Evolutionary conservation across 1,139 yeast genomes (phyloP), one percentile per base, ranked within the genome.

Genomic region (Protomyces pachydermus): DNA sequence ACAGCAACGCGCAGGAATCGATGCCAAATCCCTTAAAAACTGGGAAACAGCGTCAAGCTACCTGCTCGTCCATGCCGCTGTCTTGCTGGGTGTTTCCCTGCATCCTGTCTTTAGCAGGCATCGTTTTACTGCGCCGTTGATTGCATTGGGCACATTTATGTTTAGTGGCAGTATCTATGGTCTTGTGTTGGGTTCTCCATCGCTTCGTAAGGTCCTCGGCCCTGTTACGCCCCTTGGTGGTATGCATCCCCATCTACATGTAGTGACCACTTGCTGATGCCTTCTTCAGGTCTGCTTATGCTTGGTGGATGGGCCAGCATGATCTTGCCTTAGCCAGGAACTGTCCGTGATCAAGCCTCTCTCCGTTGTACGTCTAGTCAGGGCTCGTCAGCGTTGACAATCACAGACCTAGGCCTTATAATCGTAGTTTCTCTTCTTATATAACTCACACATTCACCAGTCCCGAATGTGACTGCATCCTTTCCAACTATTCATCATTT

Each of bases 151-250:
- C n/a, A 50, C 61, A n/a, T 23, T 51, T 14, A n/a, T 64, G 51
- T 64, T 64, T 46, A 54, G 61, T 39, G 66, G 66, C 25, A 48
- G 54, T 16, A 60, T 64, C 20, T 64, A 54, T 52, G 66, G 64
- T 6, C 65, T 64, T 50, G 64, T 60, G 5, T 45, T 60, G 9
- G 57, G 57, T 10, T 28, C 52, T n/a, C 45, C 52, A 14, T n/a
- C 53, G 9, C 16, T 53, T 16, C 42, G 53, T 3, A 46, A 52
- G 25, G 55, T 60, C 32, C 56, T 64, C n/a, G 66, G 66, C 2
- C 66, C 66, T 2, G 46, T 64, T 10, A 64, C 66, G 20, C 66
- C 66, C 6, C 16, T 64, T 2, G 66, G 66, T 3, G 66, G 66
- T 39, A 37, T 10, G 55, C 18, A 20, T 28, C 32, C 32, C 32